Percentiles rank a stretch among this genome's conserved stretches.
These are phyloP conservation scores for Dorcoceras hygrometricum DNA, from an alignment of 257 asterid genomes.

Conservation along the genomic window DNA sequence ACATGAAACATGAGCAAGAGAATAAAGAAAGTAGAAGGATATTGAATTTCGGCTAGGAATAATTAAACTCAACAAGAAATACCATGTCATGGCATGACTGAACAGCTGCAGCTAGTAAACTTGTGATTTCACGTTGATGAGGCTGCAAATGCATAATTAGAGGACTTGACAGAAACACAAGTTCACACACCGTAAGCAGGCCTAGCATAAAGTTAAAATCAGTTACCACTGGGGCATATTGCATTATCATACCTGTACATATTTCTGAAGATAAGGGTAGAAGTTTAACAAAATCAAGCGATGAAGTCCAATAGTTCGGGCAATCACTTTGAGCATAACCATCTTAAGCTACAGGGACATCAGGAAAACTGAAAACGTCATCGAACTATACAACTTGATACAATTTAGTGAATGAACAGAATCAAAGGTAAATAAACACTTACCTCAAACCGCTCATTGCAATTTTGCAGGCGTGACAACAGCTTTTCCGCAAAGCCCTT, in stretches of 20 bases:
- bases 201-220: conserved; percentile 17
- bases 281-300: conserved; percentile 67
- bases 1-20: conserved; percentile 14
- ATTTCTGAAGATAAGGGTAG: conserved; percentile 76
- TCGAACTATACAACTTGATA: background rate
- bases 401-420: background rate
- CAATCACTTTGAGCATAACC: conserved; percentile 87
- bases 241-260: conserved; percentile 62
- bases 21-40: conserved; percentile 16
- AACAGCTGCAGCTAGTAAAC: conserved; percentile 89
- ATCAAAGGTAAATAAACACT: conserved; percentile 16
- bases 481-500: conserved; percentile 93
- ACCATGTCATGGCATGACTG: conserved; percentile 99
- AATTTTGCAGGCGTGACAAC: conserved; percentile 71
- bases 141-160: conserved; percentile 50
- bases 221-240: conserved; percentile 24
- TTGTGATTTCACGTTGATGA: conserved; percentile 76
- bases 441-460: conserved; percentile 84
- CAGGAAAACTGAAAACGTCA: conserved; percentile 15
- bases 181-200: too few relatives aligned
- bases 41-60: conserved; percentile 7
- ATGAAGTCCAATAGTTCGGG: conserved; percentile 86
- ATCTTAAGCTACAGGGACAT: conserved; percentile 56
- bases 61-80: conserved; percentile 21
- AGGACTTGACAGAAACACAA: too few relatives aligned